phyloP scores from a whole-genome alignment of 2,329 filamentous ascomycete species.

The Sphaceloma murrayae region DNA sequence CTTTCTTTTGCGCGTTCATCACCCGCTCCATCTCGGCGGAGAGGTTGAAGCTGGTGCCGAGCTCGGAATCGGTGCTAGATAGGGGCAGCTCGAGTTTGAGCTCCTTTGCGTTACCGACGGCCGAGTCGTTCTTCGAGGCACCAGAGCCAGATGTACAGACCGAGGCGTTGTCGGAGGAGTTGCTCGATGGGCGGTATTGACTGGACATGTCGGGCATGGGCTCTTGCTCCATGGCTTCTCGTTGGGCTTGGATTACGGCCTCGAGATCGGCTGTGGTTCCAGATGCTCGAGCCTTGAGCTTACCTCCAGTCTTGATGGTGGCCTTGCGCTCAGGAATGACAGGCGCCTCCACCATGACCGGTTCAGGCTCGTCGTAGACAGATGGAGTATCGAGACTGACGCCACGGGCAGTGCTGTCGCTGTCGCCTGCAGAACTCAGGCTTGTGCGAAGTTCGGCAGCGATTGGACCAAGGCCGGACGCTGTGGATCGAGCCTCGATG shows the following conservation, averaged over 20 bases:
- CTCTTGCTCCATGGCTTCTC: conserved; percentile 60
- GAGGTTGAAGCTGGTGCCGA: conserved; percentile 73
- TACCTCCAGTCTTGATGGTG: conserved; percentile 78
- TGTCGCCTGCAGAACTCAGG: conserved; percentile 11
- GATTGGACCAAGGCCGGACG: neutral
- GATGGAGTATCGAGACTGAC: conserved; percentile 11
- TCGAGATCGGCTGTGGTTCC: conserved; percentile 75
- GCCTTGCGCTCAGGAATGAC: conserved; percentile 71
- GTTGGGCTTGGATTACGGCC: conserved; percentile 68
- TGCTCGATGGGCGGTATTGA: conserved; percentile 23
- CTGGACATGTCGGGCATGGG: conserved; percentile 39
- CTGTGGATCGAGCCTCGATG: conserved; percentile 7
- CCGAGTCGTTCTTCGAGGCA: conserved; percentile 25
- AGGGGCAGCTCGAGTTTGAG: conserved; percentile 62
- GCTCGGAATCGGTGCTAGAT: conserved; percentile 57
- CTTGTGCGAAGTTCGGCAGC: conserved; percentile 13
- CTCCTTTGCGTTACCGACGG: conserved; percentile 20
- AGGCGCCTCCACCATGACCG: conserved; percentile 42
- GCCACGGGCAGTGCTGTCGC: conserved; percentile 2
- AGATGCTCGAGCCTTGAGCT: conserved; percentile 80
- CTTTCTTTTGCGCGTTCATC: conserved; percentile 96
- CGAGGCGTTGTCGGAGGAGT: conserved; percentile 17
- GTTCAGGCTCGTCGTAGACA: conserved; percentile 24
- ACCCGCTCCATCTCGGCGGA: conserved; percentile 91
- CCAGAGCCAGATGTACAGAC: conserved; percentile 23